These are phyloP conservation scores for Boletus huronensis DNA, from an alignment of 768 basidiomycete genomes.

Conservation along the genomic window DNA sequence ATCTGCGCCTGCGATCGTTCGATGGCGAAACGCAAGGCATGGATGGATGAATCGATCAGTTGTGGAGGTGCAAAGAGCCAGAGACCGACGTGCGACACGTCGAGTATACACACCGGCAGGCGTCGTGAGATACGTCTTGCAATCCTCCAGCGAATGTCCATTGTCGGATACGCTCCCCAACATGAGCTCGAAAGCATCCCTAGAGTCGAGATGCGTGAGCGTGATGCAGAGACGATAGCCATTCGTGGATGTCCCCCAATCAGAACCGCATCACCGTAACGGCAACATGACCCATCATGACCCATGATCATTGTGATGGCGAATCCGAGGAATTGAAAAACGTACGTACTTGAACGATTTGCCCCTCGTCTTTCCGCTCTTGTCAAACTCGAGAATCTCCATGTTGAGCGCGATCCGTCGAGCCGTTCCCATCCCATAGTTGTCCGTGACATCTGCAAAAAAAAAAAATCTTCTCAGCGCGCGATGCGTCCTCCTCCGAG, in stretches of 20 bases:
- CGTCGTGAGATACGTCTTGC: constrained; percentile 68
- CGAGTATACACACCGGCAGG: constrained; percentile 43
- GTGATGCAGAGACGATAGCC: neutral
- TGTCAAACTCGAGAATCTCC: constrained; percentile 59
- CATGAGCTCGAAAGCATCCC: constrained; percentile 89
- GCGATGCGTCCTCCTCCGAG: neutral
- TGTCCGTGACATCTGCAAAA: constrained; percentile 76
- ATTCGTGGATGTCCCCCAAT: neutral
- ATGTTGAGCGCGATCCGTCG: constrained; percentile 61
- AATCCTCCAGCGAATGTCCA: constrained; percentile 81
- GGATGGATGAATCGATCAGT: neutral
- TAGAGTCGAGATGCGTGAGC: constrained; percentile 30
- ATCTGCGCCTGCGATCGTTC: constrained; percentile 6
- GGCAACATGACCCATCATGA: neutral
- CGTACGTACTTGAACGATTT: constrained; percentile 44
- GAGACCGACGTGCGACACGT: neutral
- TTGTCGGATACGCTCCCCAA: constrained; percentile 71
- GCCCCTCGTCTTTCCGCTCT: constrained; percentile 16
- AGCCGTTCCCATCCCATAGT: constrained; percentile 78
- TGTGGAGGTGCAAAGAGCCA: neutral
- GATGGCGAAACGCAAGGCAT: neutral
- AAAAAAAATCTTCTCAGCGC: neutral
- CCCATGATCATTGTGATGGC: neutral
- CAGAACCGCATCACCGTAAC: neutral
- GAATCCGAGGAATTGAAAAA: neutral